Evolutionary conservation across 441 rosid genomes (phyloP).

Genomic region (Pelargonium myrrhifolium): DNA sequence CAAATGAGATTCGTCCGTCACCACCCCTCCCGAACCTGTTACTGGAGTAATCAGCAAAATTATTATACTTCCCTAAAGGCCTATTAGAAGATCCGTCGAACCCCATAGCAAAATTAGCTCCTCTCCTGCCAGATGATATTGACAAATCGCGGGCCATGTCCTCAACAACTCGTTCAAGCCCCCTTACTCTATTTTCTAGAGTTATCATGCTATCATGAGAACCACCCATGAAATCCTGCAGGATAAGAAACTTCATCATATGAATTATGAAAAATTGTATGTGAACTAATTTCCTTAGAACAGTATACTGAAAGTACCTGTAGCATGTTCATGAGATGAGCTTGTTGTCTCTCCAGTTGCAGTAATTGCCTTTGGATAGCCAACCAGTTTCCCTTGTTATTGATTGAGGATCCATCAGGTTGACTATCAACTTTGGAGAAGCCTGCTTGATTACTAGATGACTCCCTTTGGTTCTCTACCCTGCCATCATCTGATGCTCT

Average conservation of each 20-base stretch:
- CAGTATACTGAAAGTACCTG: slow-evolving; percentile 48
- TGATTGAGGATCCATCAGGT: slow-evolving; percentile 62
- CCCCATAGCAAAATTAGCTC: slow-evolving; percentile 44
- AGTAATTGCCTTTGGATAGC: slow-evolving; percentile 92
- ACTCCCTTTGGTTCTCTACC: slow-evolving; percentile 47
- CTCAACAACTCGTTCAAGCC: slow-evolving; percentile 93
- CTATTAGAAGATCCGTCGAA: slow-evolving; percentile 58
- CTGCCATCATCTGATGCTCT: slow-evolving; percentile 53
- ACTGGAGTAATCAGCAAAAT: slow-evolving; percentile 61
- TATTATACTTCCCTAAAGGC: slow-evolving; percentile 55
- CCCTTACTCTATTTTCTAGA: slow-evolving; percentile 87
- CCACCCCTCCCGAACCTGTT: slow-evolving; percentile 40
- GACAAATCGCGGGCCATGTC: slow-evolving; percentile 90
- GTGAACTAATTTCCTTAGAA: slow-evolving; percentile 7
- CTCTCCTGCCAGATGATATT: slow-evolving; percentile 73
- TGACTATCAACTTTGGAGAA: slow-evolving; percentile 56
- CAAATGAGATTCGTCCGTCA: slow-evolving; percentile 49
- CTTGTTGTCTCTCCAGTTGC: slow-evolving; percentile 92
- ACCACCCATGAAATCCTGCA: slow-evolving; percentile 97
- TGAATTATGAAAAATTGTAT: slow-evolving; percentile 9
- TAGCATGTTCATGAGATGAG: slow-evolving; percentile 87
- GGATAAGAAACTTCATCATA: slow-evolving; percentile 18
- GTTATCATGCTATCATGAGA: slow-evolving; percentile 93
- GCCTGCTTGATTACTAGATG: slow-evolving; percentile 43
- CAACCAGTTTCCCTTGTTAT: slow-evolving; percentile 81